Base-by-base conservation (phyloP, 495 filamentous ascomycete genomes). In the Tricharina praecox region DNA sequence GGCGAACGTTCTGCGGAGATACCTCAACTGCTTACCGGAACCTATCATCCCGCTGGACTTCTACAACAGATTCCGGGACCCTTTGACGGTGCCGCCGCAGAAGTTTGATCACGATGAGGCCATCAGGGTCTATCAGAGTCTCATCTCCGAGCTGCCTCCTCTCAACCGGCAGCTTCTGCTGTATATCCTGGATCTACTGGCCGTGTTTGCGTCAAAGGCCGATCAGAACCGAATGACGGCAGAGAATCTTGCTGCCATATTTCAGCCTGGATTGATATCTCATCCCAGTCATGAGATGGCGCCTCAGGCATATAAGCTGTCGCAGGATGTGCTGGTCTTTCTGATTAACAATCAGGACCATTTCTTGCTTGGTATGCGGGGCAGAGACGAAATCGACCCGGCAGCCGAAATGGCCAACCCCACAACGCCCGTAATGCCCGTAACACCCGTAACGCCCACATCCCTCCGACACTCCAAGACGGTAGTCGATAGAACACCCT, bases 211-310 rank as follows among this genome's bases (percentile, higher is more conserved):
- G 11, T 92, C 90, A 46, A 99, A 99, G 66, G 81, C 87, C 0
- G 90, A 99, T 50, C 75, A 85, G 47, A 99, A 99, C 62, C 77
- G 86, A 36, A 99, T 99, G 90, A 92, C 77, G 11, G 84, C 90
- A 25, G 77, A 76, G 52, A 99, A 99, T 60, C 66, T 99, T 10
- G 81, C 90, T n/a, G 88, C 90, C 30, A 95, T 99, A 54, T 99
- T 99, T 64, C 92, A 96, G 61, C 90, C 90, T 2, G 90, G 90
- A 37, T 78, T 99, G 65, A 72, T 99, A 18, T 92, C 86, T 9
- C 90, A 96, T 63, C 90, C 90, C 2, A 68, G 73, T 25, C 90
- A 99, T 62, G 86, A 94, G 53, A 94, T 99, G 86, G 75, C 81
- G 5, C 90, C 90, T 4, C 72, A 79, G 16, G 87, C 94, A 53